These are phyloP conservation scores for Populus hybrid DNA, from an alignment of 441 rosid genomes.

Conservation along the genomic window DNA sequence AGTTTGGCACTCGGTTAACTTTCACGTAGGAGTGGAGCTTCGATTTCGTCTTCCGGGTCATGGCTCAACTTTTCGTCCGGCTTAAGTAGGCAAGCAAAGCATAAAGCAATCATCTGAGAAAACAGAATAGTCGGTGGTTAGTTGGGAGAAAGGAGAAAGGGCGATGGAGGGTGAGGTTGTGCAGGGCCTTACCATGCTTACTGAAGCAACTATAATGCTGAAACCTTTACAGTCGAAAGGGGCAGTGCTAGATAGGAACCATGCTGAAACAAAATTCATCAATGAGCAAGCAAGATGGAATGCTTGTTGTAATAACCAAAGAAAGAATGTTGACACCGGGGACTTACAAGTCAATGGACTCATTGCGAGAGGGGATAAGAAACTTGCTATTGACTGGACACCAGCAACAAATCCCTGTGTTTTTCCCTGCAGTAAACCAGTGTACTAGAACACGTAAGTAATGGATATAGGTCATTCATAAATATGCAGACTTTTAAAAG, in stretches of 20 bases:
- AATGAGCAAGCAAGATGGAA: not conserved
- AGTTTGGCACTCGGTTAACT: not conserved
- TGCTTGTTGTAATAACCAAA: not conserved
- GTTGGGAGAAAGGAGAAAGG: not conserved
- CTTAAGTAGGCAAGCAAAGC: constrained; percentile 39
- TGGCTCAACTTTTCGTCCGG: constrained; percentile 11
- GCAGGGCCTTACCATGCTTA: constrained; percentile 37
- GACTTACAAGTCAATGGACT: constrained; percentile 56
- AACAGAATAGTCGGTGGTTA: not conserved
- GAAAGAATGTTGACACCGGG: not conserved
- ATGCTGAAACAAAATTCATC: constrained; percentile 33
- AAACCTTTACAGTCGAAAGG: constrained; percentile 60
- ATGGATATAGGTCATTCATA: not conserved
- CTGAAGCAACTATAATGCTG: constrained; percentile 44
- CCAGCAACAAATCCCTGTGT: constrained; percentile 60
- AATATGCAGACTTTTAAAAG: not conserved
- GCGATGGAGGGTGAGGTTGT: not conserved
- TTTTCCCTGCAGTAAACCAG: constrained; percentile 38
- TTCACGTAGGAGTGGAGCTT: constrained; percentile 31
- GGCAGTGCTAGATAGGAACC: constrained; percentile 41
- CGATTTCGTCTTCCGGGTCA: constrained; percentile 24
- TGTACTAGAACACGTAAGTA: not conserved
- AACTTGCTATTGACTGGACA: constrained; percentile 46
- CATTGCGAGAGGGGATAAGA: constrained; percentile 53
- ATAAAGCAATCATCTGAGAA: constrained; percentile 38